These are phyloP conservation scores for Carex pumila DNA, from an alignment of 176 grass and related monocot genomes.

Conservation along the genomic window DNA sequence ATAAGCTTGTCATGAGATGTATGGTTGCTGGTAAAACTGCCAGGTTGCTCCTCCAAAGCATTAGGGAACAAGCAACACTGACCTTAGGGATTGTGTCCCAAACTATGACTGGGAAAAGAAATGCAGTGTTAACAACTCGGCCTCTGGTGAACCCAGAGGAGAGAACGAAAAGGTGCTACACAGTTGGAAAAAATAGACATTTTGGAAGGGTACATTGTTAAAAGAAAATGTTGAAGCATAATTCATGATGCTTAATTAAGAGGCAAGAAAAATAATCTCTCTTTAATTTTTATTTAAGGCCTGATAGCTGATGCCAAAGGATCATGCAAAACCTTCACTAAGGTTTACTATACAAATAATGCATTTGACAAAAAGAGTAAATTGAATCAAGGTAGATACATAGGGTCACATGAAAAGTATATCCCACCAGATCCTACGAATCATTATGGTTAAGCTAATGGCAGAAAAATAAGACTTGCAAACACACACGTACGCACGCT, in stretches of 20 bases:
- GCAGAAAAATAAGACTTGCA: neutral
- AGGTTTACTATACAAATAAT: neutral
- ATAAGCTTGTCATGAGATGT: neutral
- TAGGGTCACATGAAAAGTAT: neutral
- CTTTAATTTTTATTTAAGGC: neutral
- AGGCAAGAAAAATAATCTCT: neutral
- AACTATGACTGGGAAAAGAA: neutral
- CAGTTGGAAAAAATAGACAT: neutral
- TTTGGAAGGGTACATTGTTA: neutral
- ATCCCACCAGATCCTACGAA: neutral
- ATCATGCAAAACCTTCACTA: neutral
- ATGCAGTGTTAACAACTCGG: neutral
- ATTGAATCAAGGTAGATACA: neutral
- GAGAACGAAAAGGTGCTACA: neutral
- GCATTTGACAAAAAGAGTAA: neutral
- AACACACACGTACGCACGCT: neutral
- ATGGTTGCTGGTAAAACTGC: neutral
- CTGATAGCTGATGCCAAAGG: neutral
- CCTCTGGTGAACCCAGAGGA: neutral
- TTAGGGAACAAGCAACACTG: slow-evolving; percentile 10
- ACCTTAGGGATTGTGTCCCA: neutral
- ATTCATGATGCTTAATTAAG: neutral
- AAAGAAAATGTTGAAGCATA: neutral
- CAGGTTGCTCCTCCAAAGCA: neutral
- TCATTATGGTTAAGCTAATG: neutral